A percentile compares a stretch with the other conserved stretches of the same genome.
phyloP scores from a whole-genome alignment of 352 stramenopile species.

The Nothophytophthora sp. region DNA sequence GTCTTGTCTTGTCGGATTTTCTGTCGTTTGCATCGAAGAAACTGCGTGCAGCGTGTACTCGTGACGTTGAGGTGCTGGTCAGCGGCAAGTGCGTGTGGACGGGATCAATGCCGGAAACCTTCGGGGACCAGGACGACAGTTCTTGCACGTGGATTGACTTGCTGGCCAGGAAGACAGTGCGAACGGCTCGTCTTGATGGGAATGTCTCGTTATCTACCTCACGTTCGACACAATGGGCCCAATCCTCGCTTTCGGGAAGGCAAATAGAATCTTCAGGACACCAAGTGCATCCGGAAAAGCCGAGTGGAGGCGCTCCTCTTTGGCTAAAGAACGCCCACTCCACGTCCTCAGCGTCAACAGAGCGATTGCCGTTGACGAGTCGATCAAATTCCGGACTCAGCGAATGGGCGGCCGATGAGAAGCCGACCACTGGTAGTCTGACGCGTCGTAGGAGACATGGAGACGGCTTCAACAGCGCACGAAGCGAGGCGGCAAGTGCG shows the following conservation, averaged over 20 bases:
- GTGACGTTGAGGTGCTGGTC: constrained; percentile 71
- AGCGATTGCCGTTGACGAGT: constrained; percentile 5
- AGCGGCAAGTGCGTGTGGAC: constrained; percentile 69
- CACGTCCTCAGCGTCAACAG: constrained; percentile 4
- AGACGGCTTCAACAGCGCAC: constrained; percentile 2
- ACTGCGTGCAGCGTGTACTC: constrained; percentile 44
- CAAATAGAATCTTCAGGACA: background rate
- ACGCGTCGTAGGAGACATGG: constrained; percentile 22
- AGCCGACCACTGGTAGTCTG: constrained; percentile 5
- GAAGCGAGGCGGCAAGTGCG: background rate
- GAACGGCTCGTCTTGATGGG: constrained; percentile 19
- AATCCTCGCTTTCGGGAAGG: constrained; percentile 1
- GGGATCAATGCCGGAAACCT: constrained; percentile 72
- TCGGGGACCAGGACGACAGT: constrained; percentile 67
- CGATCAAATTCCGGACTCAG: constrained; percentile 6
- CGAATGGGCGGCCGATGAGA: constrained; percentile 17
- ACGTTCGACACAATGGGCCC: background rate
- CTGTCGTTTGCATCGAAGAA: constrained; percentile 18
- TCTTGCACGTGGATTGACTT: constrained; percentile 73
- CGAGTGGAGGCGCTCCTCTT: constrained; percentile 12
- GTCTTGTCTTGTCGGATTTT: no score
- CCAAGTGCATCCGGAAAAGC: constrained; percentile 1
- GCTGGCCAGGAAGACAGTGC: constrained; percentile 35
- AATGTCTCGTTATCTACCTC: background rate
- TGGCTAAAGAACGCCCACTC: constrained; percentile 10